Conservation (phyloP, 805 yeast species). For the Naumovozyma castellii region DNA sequence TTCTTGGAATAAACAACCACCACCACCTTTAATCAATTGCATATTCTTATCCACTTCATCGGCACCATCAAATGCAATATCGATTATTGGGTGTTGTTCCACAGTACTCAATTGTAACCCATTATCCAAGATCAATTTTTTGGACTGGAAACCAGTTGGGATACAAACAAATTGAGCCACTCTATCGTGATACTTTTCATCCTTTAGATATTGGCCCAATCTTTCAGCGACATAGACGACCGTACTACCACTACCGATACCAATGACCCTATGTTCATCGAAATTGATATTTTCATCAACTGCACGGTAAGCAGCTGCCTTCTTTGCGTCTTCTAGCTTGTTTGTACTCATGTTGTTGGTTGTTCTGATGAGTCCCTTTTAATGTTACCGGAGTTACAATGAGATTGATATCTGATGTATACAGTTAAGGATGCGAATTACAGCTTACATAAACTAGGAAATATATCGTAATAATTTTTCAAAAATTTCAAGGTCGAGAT, state of each 20-base stretch:
- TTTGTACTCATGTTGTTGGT: constrained; percentile 14
- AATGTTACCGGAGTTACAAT: no score
- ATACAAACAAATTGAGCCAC: constrained; percentile 56
- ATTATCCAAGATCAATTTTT: constrained; percentile 72
- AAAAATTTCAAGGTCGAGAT: not conserved
- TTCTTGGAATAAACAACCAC: constrained; percentile 95
- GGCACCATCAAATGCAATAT: constrained; percentile 96
- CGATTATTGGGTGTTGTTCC: constrained; percentile 74
- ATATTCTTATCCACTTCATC: constrained; percentile 82
- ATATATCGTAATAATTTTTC: no score
- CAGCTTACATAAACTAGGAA: no score
- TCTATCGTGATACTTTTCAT: constrained; percentile 31
- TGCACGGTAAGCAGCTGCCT: constrained; percentile 82
- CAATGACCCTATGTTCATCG: constrained; percentile 60
- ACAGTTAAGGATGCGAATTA: no score
- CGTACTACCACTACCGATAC: constrained; percentile 95
- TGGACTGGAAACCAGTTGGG: constrained; percentile 95
- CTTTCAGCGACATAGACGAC: constrained; percentile 96
- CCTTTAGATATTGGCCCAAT: constrained; percentile 45
- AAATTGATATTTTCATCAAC: constrained; percentile 63
- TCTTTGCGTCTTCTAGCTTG: constrained; percentile 72
- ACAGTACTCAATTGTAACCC: constrained; percentile 71
- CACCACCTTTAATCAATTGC: constrained; percentile 95
- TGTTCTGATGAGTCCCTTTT: no score
- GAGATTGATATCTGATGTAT: no score